These are phyloP conservation scores for Candida sanyaensis DNA, from an alignment of 1,139 yeast species.

Conservation along the genomic window DNA sequence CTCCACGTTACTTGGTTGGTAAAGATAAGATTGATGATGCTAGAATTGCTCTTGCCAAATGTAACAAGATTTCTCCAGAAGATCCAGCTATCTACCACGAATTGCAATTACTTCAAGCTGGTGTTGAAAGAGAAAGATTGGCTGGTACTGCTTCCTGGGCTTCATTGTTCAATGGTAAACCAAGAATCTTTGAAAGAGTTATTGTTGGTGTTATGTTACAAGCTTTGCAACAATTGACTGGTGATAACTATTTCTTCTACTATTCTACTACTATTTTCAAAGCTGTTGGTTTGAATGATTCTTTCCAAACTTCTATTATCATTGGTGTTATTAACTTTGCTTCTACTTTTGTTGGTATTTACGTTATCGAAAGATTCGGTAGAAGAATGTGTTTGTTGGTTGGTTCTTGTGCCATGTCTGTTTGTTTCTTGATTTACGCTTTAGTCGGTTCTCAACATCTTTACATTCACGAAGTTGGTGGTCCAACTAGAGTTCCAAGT, in stretches of 20 bases:
- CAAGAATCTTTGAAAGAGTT: slow-evolving; percentile 65
- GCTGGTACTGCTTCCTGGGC: slow-evolving; percentile 73
- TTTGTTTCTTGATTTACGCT: slow-evolving; percentile 62
- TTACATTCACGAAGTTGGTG: slow-evolving; percentile 53
- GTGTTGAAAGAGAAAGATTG: slow-evolving; percentile 60
- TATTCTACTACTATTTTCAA: slow-evolving; percentile 77
- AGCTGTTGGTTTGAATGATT: slow-evolving; percentile 78
- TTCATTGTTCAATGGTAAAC: slow-evolving; percentile 66
- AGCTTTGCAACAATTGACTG: slow-evolving; percentile 76
- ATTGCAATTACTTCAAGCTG: slow-evolving; percentile 60
- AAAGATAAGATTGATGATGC: slow-evolving; percentile 42
- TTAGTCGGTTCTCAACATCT: slow-evolving; percentile 60
- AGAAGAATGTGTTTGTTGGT: slow-evolving; percentile 64
- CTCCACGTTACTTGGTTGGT: slow-evolving; percentile 54
- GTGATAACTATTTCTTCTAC: slow-evolving; percentile 81
- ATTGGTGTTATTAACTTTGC: slow-evolving; percentile 79
- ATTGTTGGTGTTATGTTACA: slow-evolving; percentile 65
- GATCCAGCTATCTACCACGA: slow-evolving; percentile 61
- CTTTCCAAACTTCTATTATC: slow-evolving; percentile 75
- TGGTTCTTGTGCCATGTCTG: slow-evolving; percentile 49
- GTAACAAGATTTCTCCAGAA: slow-evolving; percentile 62
- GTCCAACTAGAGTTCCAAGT: slow-evolving; percentile 42
- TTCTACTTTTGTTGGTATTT: slow-evolving; percentile 70
- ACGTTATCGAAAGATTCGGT: slow-evolving; percentile 68
- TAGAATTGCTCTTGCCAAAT: slow-evolving; percentile 56